phyloP scores from a whole-genome alignment of 208 protist species.

The Trypanosoma conorhini region DNA sequence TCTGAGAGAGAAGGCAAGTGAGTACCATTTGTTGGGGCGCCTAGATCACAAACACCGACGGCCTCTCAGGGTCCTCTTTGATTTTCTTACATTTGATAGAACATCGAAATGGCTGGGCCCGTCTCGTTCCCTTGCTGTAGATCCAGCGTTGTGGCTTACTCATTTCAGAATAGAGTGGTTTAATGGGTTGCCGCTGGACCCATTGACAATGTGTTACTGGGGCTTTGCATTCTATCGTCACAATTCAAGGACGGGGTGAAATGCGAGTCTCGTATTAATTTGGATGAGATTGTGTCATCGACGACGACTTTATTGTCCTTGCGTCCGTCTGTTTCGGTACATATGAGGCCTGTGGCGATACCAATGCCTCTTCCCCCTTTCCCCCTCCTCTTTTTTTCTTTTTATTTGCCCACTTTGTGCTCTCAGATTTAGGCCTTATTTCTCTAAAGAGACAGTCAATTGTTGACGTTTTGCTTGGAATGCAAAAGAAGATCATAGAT shows the following conservation, averaged over 20 bases:
- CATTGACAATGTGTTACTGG: constrained; percentile 32
- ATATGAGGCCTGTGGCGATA: background rate
- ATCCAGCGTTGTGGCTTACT: constrained; percentile 14
- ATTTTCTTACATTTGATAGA: constrained; percentile 28
- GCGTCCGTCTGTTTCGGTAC: background rate
- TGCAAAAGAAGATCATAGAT: constrained; percentile 25
- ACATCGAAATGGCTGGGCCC: constrained; percentile 22
- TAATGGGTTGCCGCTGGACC: constrained; percentile 27
- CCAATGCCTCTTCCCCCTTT: background rate
- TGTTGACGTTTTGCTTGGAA: background rate
- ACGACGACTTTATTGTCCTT: constrained; percentile 1
- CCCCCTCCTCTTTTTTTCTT: background rate
- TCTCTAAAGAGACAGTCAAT: constrained; percentile 2
- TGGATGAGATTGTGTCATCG: background rate
- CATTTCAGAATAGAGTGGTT: constrained; percentile 28
- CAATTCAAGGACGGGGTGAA: background rate
- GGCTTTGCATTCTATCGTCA: constrained; percentile 17
- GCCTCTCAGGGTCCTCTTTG: constrained; percentile 10
- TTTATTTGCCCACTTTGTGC: background rate
- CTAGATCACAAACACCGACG: background rate
- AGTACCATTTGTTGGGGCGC: constrained; percentile 3
- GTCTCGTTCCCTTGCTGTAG: background rate
- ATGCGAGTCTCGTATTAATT: background rate
- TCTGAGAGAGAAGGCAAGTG: constrained; percentile 17
- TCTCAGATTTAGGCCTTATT: background rate